phyloP scores from a whole-genome alignment of 1,284 basidiomycete genomes.

The Ganoderma lingzhi region DNA sequence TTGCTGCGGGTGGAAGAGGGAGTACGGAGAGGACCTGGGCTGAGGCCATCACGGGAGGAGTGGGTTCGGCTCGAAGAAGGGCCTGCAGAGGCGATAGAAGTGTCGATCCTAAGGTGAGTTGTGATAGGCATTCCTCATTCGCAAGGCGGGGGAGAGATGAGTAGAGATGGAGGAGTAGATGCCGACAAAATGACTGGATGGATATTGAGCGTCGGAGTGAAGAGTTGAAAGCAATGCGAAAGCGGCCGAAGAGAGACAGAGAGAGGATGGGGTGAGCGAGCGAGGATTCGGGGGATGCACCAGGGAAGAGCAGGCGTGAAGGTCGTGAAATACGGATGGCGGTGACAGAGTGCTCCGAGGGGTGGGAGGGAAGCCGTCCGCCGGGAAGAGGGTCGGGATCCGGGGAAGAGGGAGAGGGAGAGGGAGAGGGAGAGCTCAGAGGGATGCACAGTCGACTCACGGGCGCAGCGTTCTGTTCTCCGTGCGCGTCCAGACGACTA shows the following conservation, averaged over 20 bases:
- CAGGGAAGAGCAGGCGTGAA: conserved; percentile 15
- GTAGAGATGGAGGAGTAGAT: conserved; percentile 8
- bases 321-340: conserved; percentile 28
- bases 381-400: conserved; percentile 16
- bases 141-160: neutral
- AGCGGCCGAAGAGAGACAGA: conserved; percentile 22
- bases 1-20: conserved; percentile 32
- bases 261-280: conserved; percentile 20
- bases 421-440: too few relatives aligned
- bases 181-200: conserved; percentile 1
- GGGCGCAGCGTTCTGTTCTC: neutral
- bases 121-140: conserved; percentile 44
- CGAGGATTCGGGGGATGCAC: conserved; percentile 19
- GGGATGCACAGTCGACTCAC: neutral
- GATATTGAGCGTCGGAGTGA: neutral
- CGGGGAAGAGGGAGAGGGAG: neutral
- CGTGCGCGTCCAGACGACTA: neutral
- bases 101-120: conserved; percentile 55
- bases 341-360: conserved; percentile 22
- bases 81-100: conserved; percentile 46
- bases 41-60: conserved; percentile 20
- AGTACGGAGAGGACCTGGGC: conserved; percentile 23
- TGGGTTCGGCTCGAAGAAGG: conserved; percentile 44
- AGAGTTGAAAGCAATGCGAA: conserved; percentile 25
- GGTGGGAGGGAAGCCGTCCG: conserved; percentile 20